These are phyloP conservation scores for Kodamaea suecica DNA, from an alignment of 1,139 yeast species.

Conservation along the genomic window DNA sequence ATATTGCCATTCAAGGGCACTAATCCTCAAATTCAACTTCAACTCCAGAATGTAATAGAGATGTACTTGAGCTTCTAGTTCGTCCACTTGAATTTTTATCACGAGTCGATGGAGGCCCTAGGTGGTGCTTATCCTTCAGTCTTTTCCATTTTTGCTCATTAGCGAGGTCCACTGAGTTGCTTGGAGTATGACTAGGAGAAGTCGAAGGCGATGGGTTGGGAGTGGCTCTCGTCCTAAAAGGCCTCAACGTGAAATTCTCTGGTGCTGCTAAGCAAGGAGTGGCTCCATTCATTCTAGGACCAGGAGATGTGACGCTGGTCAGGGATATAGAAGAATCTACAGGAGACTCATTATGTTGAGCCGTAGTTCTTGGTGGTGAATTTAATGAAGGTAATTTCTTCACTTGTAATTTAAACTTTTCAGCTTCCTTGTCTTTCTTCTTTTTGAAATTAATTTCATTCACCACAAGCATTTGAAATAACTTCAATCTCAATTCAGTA, in stretches of 20 bases:
- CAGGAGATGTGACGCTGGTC: conserved; percentile 4
- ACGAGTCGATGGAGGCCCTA: conserved; percentile 3
- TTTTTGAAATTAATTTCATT: conserved; percentile 29
- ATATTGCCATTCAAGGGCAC: no score
- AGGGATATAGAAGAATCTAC: conserved; percentile 5
- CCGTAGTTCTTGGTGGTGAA: conserved; percentile 12
- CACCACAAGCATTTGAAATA: conserved; percentile 27
- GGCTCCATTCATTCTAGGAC: conserved; percentile 7
- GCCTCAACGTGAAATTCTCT: conserved; percentile 40
- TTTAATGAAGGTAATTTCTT: conserved; percentile 19
- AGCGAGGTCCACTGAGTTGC: conserved; percentile 16
- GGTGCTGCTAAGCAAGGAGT: conserved; percentile 8
- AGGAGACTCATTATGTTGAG: conserved; percentile 9
- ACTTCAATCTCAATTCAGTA: conserved; percentile 22
- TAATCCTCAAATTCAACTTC: conserved; percentile 30
- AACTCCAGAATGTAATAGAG: conserved; percentile 28
- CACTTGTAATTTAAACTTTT: conserved; percentile 27
- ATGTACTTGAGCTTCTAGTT: conserved; percentile 24
- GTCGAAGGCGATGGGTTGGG: conserved; percentile 42
- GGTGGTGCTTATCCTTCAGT: conserved; percentile 3
- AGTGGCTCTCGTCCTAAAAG: conserved; percentile 41
- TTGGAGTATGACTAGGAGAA: conserved; percentile 34
- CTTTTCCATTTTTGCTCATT: conserved; percentile 11
- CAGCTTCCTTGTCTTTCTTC: conserved; percentile 27
- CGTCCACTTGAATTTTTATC: conserved; percentile 8